Conservation (phyloP, 2,329 filamentous ascomycete genomes). For the Monilinia fructicola region DNA sequence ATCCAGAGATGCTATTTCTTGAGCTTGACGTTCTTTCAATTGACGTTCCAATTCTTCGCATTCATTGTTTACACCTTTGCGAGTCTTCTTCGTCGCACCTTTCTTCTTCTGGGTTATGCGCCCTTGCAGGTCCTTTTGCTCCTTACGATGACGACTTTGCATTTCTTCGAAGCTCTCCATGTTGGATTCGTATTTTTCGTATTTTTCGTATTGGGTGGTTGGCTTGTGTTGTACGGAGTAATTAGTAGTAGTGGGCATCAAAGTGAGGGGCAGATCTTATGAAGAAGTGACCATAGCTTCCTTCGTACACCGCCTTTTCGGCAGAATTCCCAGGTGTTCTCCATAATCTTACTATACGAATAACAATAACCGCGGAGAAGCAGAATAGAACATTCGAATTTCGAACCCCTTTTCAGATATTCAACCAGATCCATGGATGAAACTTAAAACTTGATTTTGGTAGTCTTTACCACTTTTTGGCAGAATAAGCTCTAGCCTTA, state of each 20-base stretch:
- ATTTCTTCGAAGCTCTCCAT: conserved; percentile 70
- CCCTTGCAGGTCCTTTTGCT: conserved; percentile 81
- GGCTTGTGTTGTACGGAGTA: not conserved
- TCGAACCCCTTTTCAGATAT: too few relatives aligned
- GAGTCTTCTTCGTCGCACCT: conserved; percentile 84
- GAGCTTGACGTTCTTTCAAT: conserved; percentile 64
- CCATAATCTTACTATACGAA: too few relatives aligned
- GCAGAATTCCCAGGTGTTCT: not conserved
- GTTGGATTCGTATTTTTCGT: not conserved
- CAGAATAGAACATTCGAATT: too few relatives aligned
- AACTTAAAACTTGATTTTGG: too few relatives aligned
- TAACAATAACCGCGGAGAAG: too few relatives aligned
- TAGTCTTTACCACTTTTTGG: too few relatives aligned
- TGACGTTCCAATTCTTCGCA: conserved; percentile 69
- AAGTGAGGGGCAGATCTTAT: conserved; percentile 4
- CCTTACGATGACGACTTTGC: conserved; percentile 78
- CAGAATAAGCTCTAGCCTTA: too few relatives aligned
- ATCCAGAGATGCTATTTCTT: conserved; percentile 53
- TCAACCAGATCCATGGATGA: too few relatives aligned
- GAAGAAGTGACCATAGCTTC: not conserved
- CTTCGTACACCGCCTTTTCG: not conserved
- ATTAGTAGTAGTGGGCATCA: not conserved
- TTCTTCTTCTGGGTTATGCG: conserved; percentile 95
- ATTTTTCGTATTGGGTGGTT: not conserved
- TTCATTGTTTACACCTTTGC: conserved; percentile 72